Percentiles rank a stretch among this genome's conserved stretches.
Evolutionary conservation across 208 protist genomes (phyloP).

Genomic region (Sergeia podlipaevii): DNA sequence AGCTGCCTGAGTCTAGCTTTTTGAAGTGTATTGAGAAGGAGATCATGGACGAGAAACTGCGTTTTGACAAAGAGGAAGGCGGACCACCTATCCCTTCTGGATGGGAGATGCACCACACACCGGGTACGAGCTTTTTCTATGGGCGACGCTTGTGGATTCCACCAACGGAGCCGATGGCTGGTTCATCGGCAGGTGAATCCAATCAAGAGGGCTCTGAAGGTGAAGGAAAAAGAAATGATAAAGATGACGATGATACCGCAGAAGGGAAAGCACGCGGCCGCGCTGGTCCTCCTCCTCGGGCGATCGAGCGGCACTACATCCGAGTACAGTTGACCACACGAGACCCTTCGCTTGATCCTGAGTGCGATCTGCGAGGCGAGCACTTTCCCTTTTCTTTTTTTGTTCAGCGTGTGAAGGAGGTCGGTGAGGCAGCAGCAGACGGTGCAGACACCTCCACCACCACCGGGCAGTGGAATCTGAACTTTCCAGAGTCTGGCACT

Average conservation of each 20-base stretch:
- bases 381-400: conserved; percentile 88
- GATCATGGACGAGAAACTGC: conserved; percentile 75
- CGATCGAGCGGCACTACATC: conserved; percentile 61
- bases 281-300: too few relatives aligned
- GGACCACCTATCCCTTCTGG: conserved; percentile 51
- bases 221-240: background rate
- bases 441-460: background rate
- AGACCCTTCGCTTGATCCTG: conserved; percentile 79
- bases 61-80: conserved; percentile 74
- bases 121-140: conserved; percentile 71
- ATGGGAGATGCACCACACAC: conserved; percentile 73
- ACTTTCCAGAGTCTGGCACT: background rate
- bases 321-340: conserved; percentile 74
- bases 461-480: background rate
- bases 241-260: background rate
- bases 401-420: conserved; percentile 38
- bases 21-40: conserved; percentile 87
- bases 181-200: background rate
- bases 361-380: conserved; percentile 81
- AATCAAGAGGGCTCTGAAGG: too few relatives aligned
- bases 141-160: conserved; percentile 64
- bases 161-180: conserved; percentile 4
- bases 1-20: conserved; percentile 58
- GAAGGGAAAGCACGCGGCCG: too few relatives aligned
- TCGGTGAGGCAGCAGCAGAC: background rate